Base-by-base conservation (phyloP, 768 basidiomycete genomes). In the Kwoniella newhampshirensis region DNA sequence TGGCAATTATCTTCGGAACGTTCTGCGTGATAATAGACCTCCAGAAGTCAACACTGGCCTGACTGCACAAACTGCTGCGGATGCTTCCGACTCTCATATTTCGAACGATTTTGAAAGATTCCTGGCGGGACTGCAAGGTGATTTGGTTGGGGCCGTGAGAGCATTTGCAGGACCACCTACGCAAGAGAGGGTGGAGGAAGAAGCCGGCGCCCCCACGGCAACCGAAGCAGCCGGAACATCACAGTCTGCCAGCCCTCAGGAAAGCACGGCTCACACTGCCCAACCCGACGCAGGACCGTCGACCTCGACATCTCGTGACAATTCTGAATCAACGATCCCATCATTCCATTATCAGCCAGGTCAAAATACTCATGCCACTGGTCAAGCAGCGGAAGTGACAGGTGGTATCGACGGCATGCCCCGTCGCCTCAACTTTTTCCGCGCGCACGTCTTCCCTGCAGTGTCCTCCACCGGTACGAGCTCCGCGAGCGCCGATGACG, bases 1-100 rank as follows among this genome's bases (percentile, higher is more conserved):
- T 81, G 85, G 21, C 80, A 82, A 41, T 79, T 85, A 50, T 78
- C 81, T 27, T 23, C 63, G 60, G 21, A 61, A 54, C 21, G 57
- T 41, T 12, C 75, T 81, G 9, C 59, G 71, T 4, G 61, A 59
- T 36, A 41, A 32, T n/a, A 44, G 44, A 21, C 54, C 44, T 25
- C 59, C 73, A 36, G 66, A 69, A 35, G 75, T 78, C 8, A 78
- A 79, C 9, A 78, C 79, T 6, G 43, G 35, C 43, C 23, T 15
- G 3, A 35, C 41, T 12, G 36, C 8, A 21, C n/a, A 17, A n/a
- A 25, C 5, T 30, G 20, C 59, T 17, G 39, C 47, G 25, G 30
- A 35, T 54, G 21, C 28, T 35, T 12, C 25, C 1, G 43, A 39
- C 18, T 42, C 25, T 7, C 43, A 53, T 52, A 42, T 56, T 11